Percentiles rank a stretch among this genome's conserved stretches.
These are phyloP conservation scores for Lunularia cruciata DNA, from an alignment of 225 moss, liverwort and hornwort species.

Conservation along the genomic window DNA sequence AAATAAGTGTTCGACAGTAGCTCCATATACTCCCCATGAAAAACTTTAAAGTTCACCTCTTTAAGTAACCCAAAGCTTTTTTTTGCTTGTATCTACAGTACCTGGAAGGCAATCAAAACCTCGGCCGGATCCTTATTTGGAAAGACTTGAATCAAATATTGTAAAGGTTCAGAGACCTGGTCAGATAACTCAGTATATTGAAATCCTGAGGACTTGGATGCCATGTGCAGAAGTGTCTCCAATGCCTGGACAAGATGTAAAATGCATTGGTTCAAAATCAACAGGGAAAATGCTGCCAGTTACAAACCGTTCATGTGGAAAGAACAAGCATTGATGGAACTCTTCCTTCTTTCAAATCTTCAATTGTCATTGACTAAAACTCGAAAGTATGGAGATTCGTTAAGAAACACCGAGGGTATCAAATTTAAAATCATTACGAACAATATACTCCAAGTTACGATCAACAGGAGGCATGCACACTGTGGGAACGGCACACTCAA, in stretches of 20 bases:
- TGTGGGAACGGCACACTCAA: no score
- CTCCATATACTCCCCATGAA: not conserved
- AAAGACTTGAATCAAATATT: constrained; percentile 27
- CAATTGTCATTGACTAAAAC: no score
- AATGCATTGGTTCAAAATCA: not conserved
- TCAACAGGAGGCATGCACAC: no score
- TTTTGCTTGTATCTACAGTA: constrained; percentile 1
- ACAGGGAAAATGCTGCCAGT: not conserved
- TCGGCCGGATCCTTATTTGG: constrained; percentile 33
- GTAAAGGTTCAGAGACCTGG: constrained; percentile 29
- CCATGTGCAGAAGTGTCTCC: constrained; percentile 62
- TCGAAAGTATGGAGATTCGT: no score
- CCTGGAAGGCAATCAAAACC: constrained; percentile 42
- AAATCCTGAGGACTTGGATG: constrained; percentile 46
- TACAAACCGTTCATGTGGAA: no score
- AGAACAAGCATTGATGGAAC: no score
- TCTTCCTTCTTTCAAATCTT: no score
- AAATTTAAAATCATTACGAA: no score
- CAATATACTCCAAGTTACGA: no score
- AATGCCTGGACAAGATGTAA: constrained; percentile 21
- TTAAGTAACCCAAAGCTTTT: no score
- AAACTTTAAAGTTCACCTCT: not conserved
- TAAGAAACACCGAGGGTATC: no score
- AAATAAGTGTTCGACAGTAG: not conserved
- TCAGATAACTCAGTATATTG: constrained; percentile 30